phyloP scores from a whole-genome alignment of 2,329 filamentous ascomycete genomes.

The Colletotrichum musicola region DNA sequence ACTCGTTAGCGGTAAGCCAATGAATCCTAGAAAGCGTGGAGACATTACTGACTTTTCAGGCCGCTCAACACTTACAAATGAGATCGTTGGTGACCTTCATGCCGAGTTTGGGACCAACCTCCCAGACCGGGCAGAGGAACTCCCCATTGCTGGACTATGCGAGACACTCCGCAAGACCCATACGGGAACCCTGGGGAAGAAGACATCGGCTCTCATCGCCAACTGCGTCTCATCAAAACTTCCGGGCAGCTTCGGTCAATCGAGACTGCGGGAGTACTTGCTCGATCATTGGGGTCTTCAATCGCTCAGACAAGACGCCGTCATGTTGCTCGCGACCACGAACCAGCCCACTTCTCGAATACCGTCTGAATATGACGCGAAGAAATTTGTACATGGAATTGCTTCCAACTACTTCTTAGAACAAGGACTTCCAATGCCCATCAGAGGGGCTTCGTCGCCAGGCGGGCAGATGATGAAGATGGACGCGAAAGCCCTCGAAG shows the following conservation, averaged over 20 bases:
- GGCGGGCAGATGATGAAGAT: constrained; percentile 84
- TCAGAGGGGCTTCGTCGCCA: constrained; percentile 50
- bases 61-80: constrained; percentile 98
- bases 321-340: constrained; percentile 87
- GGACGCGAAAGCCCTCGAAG: constrained; percentile 90
- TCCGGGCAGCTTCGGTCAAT: constrained; percentile 99
- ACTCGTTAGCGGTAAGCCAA: constrained; percentile 86
- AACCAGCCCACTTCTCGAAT: constrained; percentile 78
- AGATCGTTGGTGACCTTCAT: constrained; percentile 95
- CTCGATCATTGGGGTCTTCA: constrained; percentile 93
- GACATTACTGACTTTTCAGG: constrained; percentile 64
- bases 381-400: not conserved
- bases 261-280: constrained; percentile 90
- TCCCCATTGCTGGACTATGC: constrained; percentile 82
- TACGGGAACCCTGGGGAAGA: constrained; percentile 96
- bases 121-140: constrained; percentile 98
- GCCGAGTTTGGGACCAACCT: constrained; percentile 95
- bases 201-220: constrained; percentile 91
- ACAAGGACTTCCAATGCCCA: not conserved
- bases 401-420: not conserved
- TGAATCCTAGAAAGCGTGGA: not conserved
- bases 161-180: constrained; percentile 71
- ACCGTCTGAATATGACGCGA: not conserved
- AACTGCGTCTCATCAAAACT: constrained; percentile 98
- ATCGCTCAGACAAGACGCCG: constrained; percentile 89